Evolutionary conservation across 345 rosid species (phyloP).

Genomic region (Hevea brasiliensis): DNA sequence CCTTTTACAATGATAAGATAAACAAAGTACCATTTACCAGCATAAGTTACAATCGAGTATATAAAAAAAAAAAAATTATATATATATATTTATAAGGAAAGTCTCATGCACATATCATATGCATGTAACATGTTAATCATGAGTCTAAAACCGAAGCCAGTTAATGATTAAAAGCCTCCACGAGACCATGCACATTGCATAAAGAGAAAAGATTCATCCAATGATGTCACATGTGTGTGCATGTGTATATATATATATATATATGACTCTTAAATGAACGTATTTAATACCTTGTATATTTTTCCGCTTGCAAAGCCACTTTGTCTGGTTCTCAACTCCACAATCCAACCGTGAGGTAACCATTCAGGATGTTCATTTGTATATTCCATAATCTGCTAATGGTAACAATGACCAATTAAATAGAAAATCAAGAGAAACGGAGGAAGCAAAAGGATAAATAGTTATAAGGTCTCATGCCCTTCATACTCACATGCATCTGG

Average conservation of each 20-base stretch:
- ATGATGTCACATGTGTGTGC: not conserved
- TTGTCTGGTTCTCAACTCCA: constrained; percentile 27
- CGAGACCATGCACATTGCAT: not conserved
- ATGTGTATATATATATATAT: too few relatives aligned
- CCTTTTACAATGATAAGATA: not conserved
- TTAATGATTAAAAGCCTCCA: not conserved
- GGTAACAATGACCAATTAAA: constrained; percentile 7
- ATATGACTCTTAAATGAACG: not conserved
- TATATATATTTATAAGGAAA: not conserved
- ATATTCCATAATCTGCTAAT: constrained; percentile 18
- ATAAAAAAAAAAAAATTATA: too few relatives aligned
- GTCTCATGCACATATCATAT: constrained; percentile 5
- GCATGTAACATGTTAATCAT: constrained; percentile 1
- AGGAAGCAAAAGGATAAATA: not conserved
- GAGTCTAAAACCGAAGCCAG: not conserved
- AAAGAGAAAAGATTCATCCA: not conserved
- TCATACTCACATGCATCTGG: constrained; percentile 30
- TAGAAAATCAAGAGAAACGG: not conserved
- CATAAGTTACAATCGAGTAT: too few relatives aligned
- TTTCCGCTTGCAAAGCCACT: constrained; percentile 29
- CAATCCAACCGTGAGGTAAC: constrained; percentile 45
- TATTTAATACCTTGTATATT: constrained; percentile 37
- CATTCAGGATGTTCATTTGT: constrained; percentile 33
- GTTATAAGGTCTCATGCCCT: not conserved
- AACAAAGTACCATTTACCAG: not conserved